phyloP scores from a whole-genome alignment of 768 basidiomycete genomes.

The Crepidotus variabilis region DNA sequence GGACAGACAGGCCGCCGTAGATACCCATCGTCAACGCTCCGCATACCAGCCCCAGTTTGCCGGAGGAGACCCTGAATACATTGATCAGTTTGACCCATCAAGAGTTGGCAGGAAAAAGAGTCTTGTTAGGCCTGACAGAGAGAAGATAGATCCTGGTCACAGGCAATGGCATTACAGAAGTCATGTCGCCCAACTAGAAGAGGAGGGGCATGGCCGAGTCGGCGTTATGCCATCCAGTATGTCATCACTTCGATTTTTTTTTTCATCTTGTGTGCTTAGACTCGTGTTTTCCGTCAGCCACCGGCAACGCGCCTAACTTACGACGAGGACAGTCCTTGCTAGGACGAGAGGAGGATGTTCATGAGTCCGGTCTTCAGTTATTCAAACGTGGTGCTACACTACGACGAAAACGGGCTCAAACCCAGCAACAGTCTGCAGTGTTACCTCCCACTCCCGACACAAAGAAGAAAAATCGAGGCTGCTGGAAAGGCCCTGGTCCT shows the following conservation, averaged over 20 bases:
- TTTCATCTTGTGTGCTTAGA: constrained; percentile 12
- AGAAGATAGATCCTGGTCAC: constrained; percentile 94
- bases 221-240: constrained; percentile 80
- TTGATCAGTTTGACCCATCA: constrained; percentile 39
- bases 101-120: constrained; percentile 82
- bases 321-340: constrained; percentile 89
- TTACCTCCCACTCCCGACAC: constrained; percentile 31
- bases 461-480: constrained; percentile 41
- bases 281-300: constrained; percentile 39
- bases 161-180: constrained; percentile 92
- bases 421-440: constrained; percentile 34
- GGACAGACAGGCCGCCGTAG: constrained; percentile 57
- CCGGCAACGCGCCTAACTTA: constrained; percentile 78
- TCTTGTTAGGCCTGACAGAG: constrained; percentile 87
- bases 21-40: constrained; percentile 48
- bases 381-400: constrained; percentile 85
- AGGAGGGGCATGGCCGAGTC: constrained; percentile 56
- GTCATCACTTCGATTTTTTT: constrained; percentile 29
- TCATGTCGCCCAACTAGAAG: constrained; percentile 77
- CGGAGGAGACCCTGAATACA: constrained; percentile 36
- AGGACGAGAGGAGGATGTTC: constrained; percentile 84
- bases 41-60: constrained; percentile 34
- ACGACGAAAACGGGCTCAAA: constrained; percentile 58
- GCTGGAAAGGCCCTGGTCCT: constrained; percentile 82
- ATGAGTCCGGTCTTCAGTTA: constrained; percentile 88